phyloP scores from a whole-genome alignment of 768 basidiomycete genomes.

The Leccinum truebloodii region DNA sequence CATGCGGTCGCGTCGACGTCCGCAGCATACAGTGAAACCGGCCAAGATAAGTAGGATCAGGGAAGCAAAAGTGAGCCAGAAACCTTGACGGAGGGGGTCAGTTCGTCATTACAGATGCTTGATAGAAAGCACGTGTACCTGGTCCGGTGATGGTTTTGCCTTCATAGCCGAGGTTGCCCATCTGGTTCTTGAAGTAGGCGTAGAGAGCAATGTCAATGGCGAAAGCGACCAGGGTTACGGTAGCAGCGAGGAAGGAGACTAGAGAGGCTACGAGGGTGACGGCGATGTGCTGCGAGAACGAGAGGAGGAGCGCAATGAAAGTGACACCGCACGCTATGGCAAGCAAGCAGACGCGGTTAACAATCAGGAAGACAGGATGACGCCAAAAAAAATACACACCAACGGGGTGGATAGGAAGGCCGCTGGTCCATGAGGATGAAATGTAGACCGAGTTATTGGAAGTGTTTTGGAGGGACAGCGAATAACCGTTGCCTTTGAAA shows the following conservation, averaged over 20 bases:
- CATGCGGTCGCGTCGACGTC: slow-evolving; percentile 57
- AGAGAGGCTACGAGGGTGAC: slow-evolving; percentile 45
- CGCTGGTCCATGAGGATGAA: slow-evolving; percentile 65
- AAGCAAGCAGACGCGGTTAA: slow-evolving; percentile 8
- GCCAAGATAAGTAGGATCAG: slow-evolving; percentile 64
- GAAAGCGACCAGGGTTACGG: slow-evolving; percentile 70
- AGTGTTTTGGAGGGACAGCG: slow-evolving; percentile 33
- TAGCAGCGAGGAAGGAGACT: slow-evolving; percentile 65
- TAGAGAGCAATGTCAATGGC: slow-evolving; percentile 76
- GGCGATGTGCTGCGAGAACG: slow-evolving; percentile 57
- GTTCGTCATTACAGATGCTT: background rate
- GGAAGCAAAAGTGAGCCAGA: slow-evolving; percentile 74
- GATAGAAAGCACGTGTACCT: slow-evolving; percentile 44
- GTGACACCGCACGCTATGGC: slow-evolving; percentile 50
- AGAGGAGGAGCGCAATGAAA: slow-evolving; percentile 63
- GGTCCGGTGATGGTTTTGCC: slow-evolving; percentile 58
- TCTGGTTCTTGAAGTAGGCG: slow-evolving; percentile 57
- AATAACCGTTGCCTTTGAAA: slow-evolving; percentile 55
- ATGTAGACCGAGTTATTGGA: slow-evolving; percentile 39
- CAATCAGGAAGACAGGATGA: background rate
- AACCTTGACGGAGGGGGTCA: slow-evolving; percentile 43
- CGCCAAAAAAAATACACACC: slow-evolving; percentile 44
- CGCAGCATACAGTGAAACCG: slow-evolving; percentile 71
- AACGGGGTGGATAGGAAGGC: slow-evolving; percentile 73
- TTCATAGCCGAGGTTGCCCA: slow-evolving; percentile 46